These are phyloP conservation scores for Decorospora gaudefroyi DNA, from an alignment of 2,329 filamentous ascomycete species.

Conservation along the genomic window DNA sequence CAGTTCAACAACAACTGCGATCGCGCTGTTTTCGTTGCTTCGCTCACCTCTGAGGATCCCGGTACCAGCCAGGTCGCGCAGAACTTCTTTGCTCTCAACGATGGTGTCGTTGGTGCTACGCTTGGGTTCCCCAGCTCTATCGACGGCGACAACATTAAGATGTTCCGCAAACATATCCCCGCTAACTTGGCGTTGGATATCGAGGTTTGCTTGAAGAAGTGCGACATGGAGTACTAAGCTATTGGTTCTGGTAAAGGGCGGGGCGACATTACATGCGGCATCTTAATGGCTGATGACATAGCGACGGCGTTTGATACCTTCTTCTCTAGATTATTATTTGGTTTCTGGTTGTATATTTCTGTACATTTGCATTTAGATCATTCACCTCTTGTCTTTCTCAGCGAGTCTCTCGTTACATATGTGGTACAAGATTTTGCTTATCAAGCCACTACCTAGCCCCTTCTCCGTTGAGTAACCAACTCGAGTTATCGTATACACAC, in stretches of 20 bases:
- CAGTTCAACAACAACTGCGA: constrained; percentile 56
- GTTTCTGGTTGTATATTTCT: constrained; percentile 14
- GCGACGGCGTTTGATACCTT: constrained; percentile 22
- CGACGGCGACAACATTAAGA: constrained; percentile 44
- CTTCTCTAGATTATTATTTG: constrained; percentile 10
- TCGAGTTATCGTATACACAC: not conserved
- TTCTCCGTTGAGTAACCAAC: constrained; percentile 2
- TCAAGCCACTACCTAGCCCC: not conserved
- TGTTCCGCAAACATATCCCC: constrained; percentile 49
- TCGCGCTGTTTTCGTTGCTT: constrained; percentile 52
- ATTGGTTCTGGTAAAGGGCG: too few species aligned
- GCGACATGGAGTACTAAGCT: constrained; percentile 27
- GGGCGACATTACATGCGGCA: too few species aligned
- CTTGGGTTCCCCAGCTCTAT: constrained; percentile 45
- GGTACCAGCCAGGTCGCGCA: constrained; percentile 51
- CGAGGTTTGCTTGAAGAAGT: constrained; percentile 59
- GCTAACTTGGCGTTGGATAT: constrained; percentile 58
- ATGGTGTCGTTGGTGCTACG: constrained; percentile 45
- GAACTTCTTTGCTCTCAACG: constrained; percentile 50
- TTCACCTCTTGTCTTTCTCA: constrained; percentile 2
- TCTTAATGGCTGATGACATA: constrained; percentile 16
- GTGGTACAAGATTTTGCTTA: constrained; percentile 2
- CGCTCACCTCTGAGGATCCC: constrained; percentile 52
- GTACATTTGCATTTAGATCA: constrained; percentile 15
- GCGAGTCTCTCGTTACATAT: constrained; percentile 4